Evolutionary conservation across 108 stramenopile genomes (phyloP).

Genomic region (Cyclotella baltica): DNA sequence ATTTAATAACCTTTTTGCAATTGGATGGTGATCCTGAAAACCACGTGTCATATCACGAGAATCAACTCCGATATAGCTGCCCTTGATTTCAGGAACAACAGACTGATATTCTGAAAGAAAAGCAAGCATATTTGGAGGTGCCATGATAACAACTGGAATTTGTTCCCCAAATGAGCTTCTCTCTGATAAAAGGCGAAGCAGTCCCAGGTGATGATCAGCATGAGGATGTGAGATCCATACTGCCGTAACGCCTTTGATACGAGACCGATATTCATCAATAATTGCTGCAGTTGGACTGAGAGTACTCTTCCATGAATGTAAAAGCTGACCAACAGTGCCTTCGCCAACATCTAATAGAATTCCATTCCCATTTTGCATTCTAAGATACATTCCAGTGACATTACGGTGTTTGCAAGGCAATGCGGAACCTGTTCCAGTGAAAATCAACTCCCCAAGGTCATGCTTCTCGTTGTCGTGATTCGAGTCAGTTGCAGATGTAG

Average conservation of each 20-base stretch:
- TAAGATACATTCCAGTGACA: slow-evolving; percentile 90
- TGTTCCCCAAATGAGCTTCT: slow-evolving; percentile 48
- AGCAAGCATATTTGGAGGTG: slow-evolving; percentile 71
- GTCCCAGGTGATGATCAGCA: slow-evolving; percentile 97
- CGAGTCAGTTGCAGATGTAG: neutral
- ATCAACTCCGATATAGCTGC: slow-evolving; percentile 75
- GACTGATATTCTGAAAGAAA: slow-evolving; percentile 85
- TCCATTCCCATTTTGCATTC: slow-evolving; percentile 61
- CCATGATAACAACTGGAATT: slow-evolving; percentile 86
- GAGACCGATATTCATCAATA: slow-evolving; percentile 42
- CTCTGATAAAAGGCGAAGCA: slow-evolving; percentile 84
- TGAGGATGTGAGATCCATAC: slow-evolving; percentile 98
- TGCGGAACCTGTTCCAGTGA: slow-evolving; percentile 98
- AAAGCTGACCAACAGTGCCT: slow-evolving; percentile 93
- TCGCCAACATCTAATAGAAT: slow-evolving; percentile 96
- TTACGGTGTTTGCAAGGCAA: slow-evolving; percentile 98
- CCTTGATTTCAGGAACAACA: slow-evolving; percentile 61
- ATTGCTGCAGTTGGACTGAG: slow-evolving; percentile 12
- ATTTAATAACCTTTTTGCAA: slow-evolving; percentile 49
- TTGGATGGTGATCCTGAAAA: slow-evolving; percentile 16
- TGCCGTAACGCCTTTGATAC: slow-evolving; percentile 70
- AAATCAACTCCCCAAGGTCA: slow-evolving; percentile 70
- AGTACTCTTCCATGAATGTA: slow-evolving; percentile 66
- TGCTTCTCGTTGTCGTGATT: neutral
- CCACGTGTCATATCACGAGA: slow-evolving; percentile 62